Evolutionary conservation across 305 asterid species (phyloP).

Genomic region (Stenogyne calaminthoides): DNA sequence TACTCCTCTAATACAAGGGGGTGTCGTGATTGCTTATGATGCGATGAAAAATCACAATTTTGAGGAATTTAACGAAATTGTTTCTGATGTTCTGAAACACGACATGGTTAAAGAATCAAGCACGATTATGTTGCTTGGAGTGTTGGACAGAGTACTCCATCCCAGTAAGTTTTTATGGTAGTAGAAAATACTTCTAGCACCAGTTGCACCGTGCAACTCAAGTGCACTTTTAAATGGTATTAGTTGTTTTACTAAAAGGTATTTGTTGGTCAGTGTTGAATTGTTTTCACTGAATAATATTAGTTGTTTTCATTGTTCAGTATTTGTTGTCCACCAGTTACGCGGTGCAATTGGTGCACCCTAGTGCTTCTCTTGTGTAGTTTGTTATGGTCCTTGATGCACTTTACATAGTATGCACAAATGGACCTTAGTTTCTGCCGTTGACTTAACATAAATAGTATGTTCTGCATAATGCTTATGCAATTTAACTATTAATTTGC

Average conservation of each 20-base stretch:
- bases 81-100: slow-evolving; percentile 33
- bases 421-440: background rate
- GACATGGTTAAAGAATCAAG: slow-evolving; percentile 49
- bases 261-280: too few species aligned
- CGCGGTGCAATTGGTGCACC: too few species aligned
- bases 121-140: slow-evolving; percentile 57
- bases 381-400: background rate
- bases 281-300: too few species aligned
- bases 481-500: slow-evolving; percentile 16
- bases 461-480: background rate
- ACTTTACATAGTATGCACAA: background rate
- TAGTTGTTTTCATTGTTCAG: too few species aligned
- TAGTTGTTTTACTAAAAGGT: too few species aligned
- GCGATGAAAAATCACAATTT: slow-evolving; percentile 50
- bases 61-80: slow-evolving; percentile 41
- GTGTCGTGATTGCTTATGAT: slow-evolving; percentile 56
- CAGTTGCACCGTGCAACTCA: too few species aligned
- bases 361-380: background rate
- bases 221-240: too few species aligned
- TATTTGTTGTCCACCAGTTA: too few species aligned
- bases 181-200: too few species aligned
- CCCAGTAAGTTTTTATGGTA: slow-evolving; percentile 49
- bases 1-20: slow-evolving; percentile 41
- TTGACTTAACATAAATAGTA: background rate
- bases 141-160: slow-evolving; percentile 52